phyloP scores from a whole-genome alignment of 2,329 filamentous ascomycete species.

The Epichloe glyceriae region DNA sequence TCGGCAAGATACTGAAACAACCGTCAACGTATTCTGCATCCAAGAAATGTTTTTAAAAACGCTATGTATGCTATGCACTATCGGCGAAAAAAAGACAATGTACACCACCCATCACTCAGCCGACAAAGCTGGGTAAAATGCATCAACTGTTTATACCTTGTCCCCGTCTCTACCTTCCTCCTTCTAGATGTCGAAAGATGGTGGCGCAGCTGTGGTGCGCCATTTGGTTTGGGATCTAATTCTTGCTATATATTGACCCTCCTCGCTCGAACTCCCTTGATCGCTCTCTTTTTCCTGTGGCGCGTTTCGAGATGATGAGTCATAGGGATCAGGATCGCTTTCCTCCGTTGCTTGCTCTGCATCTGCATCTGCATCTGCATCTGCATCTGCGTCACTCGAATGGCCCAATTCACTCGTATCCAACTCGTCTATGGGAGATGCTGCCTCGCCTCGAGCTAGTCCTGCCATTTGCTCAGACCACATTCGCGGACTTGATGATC shows the following conservation, averaged over 20 bases:
- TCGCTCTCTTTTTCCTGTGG: background rate
- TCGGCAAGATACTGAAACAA: too few relatives aligned
- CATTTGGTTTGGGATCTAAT: too few relatives aligned
- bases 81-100: too few relatives aligned
- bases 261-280: background rate
- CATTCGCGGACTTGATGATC: background rate
- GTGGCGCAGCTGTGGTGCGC: too few relatives aligned
- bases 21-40: too few relatives aligned
- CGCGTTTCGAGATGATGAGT: slow-evolving; percentile 5
- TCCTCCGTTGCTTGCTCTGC: slow-evolving; percentile 20
- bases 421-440: slow-evolving; percentile 16
- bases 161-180: background rate
- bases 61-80: too few relatives aligned
- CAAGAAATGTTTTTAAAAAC: too few relatives aligned
- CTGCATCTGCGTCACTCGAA: slow-evolving; percentile 19
- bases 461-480: slow-evolving; percentile 6
- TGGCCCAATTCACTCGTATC: slow-evolving; percentile 21
- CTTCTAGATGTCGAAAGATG: background rate
- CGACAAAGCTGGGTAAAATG: too few relatives aligned
- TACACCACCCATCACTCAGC: too few relatives aligned
- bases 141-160: background rate
- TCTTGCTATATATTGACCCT: background rate
- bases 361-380: slow-evolving; percentile 16
- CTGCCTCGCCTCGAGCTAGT: slow-evolving; percentile 6
- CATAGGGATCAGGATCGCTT: slow-evolving; percentile 20